These are phyloP conservation scores for Breviolum minutum DNA, from an alignment of 73 alveolate genomes.

Conservation along the genomic window DNA sequence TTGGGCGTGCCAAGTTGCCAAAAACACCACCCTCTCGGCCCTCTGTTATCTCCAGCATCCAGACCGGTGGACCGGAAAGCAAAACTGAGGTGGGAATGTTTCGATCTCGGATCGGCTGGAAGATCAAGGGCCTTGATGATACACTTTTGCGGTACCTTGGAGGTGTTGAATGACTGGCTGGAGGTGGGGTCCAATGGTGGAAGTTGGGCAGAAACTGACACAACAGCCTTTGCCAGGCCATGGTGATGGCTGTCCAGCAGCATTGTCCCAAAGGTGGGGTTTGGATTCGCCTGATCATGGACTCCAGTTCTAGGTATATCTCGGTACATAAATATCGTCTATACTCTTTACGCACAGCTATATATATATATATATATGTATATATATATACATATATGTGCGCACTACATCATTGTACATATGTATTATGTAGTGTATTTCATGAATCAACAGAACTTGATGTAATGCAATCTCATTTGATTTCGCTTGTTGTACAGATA, in stretches of 20 bases:
- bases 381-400: too few species aligned
- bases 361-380: too few species aligned
- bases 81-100: conserved; percentile 59
- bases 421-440: too few species aligned
- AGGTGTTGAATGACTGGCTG: conserved; percentile 56
- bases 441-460: too few species aligned
- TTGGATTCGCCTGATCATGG: too few species aligned
- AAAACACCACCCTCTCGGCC: too few species aligned
- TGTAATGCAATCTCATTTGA: too few species aligned
- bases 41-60: background rate
- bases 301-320: background rate
- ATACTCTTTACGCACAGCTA: too few species aligned
- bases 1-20: too few species aligned
- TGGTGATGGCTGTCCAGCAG: conserved; percentile 66
- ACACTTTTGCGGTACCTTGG: conserved; percentile 35
- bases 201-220: background rate
- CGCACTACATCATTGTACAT: too few species aligned
- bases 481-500: too few species aligned
- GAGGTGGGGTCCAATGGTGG: background rate
- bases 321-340: too few species aligned
- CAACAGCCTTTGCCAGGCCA: background rate
- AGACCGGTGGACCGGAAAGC: background rate
- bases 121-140: conserved; percentile 27
- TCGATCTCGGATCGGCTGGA: conserved; percentile 80
- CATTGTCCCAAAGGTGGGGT: background rate